Conservation (phyloP, 164 flowering plant species). For the Vitis labrusca region DNA sequence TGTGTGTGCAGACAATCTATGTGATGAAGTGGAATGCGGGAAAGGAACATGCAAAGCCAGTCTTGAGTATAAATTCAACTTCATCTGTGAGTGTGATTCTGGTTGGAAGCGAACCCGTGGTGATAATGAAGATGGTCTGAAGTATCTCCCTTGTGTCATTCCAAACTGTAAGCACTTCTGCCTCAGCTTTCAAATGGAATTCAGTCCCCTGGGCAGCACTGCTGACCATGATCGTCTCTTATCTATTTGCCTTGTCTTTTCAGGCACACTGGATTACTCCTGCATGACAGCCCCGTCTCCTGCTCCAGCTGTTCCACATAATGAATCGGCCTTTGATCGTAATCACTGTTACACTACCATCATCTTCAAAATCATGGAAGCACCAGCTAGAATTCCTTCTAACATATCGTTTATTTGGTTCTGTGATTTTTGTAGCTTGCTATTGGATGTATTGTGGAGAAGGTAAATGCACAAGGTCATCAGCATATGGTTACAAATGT, state of each 20-base stretch:
- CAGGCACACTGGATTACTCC: constrained; percentile 43
- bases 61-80: constrained; percentile 19
- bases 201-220: no score
- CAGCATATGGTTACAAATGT: constrained; percentile 31
- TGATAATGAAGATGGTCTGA: constrained; percentile 12
- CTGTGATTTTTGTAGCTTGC: constrained; percentile 44
- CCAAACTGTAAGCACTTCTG: constrained; percentile 45
- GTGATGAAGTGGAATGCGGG: constrained; percentile 46
- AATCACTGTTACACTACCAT: constrained; percentile 12
- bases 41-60: constrained; percentile 38
- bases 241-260: constrained; percentile 1
- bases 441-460: constrained; percentile 67
- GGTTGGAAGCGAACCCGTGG: constrained; percentile 38
- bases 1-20: constrained; percentile 18
- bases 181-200: no score
- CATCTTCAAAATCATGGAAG: neutral
- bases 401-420: neutral
- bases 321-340: constrained; percentile 55
- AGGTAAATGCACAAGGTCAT: constrained; percentile 42
- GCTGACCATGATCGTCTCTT: neutral
- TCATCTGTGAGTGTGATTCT: constrained; percentile 38
- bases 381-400: neutral
- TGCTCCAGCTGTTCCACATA: constrained; percentile 24
- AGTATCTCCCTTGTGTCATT: constrained; percentile 54
- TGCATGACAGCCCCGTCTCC: constrained; percentile 50